Conservation (phyloP, 768 basidiomycete genomes). For the Melanogaster broomeanus region DNA sequence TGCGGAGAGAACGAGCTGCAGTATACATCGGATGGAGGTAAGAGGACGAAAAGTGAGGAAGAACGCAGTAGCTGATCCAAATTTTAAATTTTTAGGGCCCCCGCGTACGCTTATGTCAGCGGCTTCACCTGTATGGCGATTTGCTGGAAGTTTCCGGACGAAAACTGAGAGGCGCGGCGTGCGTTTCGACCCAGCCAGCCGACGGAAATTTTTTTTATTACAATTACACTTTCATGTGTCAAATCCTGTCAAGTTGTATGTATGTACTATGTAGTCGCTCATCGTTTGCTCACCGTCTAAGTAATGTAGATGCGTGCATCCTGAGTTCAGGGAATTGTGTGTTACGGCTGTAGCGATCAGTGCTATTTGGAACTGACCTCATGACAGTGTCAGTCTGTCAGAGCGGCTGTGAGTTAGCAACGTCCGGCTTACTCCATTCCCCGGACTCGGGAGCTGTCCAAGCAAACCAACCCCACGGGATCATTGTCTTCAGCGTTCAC, state of each 20-base stretch:
- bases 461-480: too few species aligned
- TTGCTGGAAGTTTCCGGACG: slow-evolving; percentile 17
- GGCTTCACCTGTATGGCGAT: background rate
- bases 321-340: background rate
- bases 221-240: background rate
- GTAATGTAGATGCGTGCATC: too few species aligned
- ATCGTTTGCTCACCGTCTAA: too few species aligned
- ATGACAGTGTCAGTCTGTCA: too few species aligned
- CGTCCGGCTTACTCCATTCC: too few species aligned
- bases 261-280: too few species aligned
- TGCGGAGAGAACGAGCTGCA: slow-evolving; percentile 64
- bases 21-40: slow-evolving; percentile 76
- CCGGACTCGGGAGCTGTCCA: background rate
- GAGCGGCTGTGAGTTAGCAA: too few species aligned
- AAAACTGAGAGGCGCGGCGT: slow-evolving; percentile 10
- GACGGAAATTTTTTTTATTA: background rate
- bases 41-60: slow-evolving; percentile 38
- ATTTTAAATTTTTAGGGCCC: slow-evolving; percentile 45
- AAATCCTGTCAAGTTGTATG: too few species aligned
- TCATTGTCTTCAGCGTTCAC: background rate
- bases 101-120: slow-evolving; percentile 33
- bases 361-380: background rate
- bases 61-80: slow-evolving; percentile 34
- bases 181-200: slow-evolving; percentile 4
- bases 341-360: background rate